Conservation (phyloP, 192 early-diverging fungal species). For the Podila clonocystis region DNA sequence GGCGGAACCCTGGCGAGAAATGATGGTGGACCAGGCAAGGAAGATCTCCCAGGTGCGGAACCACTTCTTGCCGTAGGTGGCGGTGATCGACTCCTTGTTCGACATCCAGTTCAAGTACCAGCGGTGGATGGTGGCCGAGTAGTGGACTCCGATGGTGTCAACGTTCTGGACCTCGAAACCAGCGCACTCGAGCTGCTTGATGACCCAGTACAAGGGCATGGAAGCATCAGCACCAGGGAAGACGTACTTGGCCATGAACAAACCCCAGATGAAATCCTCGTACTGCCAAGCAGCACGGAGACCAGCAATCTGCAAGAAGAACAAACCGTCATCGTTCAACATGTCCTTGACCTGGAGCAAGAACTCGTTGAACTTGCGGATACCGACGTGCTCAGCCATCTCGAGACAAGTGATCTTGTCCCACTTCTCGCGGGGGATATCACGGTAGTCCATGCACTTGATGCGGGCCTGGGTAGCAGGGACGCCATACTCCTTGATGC, state of each 20-base stretch:
- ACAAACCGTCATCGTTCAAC: slow-evolving; percentile 97
- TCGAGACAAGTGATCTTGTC: slow-evolving; percentile 98
- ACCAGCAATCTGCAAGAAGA: slow-evolving; percentile 98
- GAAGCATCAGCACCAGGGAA: slow-evolving; percentile 99
- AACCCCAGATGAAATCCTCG: slow-evolving; percentile 80
- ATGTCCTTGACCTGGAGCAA: slow-evolving; percentile 92
- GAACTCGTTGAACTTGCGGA: slow-evolving; percentile 91
- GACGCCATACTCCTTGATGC: slow-evolving; percentile 86
- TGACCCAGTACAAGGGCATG: slow-evolving; percentile 94
- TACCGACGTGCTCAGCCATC: slow-evolving; percentile 99
- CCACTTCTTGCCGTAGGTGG: slow-evolving; percentile 91
- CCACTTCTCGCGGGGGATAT: slow-evolving; percentile 93
- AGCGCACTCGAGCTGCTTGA: slow-evolving; percentile 91
- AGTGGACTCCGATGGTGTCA: slow-evolving; percentile 97
- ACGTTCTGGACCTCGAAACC: slow-evolving; percentile 92
- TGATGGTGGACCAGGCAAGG: slow-evolving; percentile 96
- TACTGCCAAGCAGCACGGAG: slow-evolving; percentile 77
- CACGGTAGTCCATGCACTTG: slow-evolving; percentile 97
- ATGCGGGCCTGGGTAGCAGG: slow-evolving; percentile 76
- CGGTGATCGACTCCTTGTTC: slow-evolving; percentile 87
- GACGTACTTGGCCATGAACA: slow-evolving; percentile 99
- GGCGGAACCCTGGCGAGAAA: slow-evolving; percentile 95
- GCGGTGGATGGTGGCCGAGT: slow-evolving; percentile 93
- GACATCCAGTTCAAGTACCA: slow-evolving; percentile 99
- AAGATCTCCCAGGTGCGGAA: slow-evolving; percentile 97